A percentile compares a stretch with the other conserved stretches of the same genome.
Evolutionary conservation across 163 green algal species (phyloP).

Genomic region (Scenedesmus sp.): DNA sequence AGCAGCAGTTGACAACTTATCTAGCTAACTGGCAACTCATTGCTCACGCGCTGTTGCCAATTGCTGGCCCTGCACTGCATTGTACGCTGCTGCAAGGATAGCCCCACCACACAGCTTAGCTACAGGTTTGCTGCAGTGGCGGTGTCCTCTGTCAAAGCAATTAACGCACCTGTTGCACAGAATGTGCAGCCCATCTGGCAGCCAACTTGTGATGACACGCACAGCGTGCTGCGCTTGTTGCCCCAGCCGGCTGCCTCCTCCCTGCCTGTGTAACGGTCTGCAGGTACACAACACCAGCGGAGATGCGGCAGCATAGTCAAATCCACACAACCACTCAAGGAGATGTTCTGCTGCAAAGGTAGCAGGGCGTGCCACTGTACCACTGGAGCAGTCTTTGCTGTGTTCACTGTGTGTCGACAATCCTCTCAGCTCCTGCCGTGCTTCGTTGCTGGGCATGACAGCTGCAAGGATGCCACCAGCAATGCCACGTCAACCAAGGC

Average conservation of each 20-base stretch:
- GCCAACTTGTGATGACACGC: slow-evolving; percentile 95
- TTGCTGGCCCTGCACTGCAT: neutral
- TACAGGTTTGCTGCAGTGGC: neutral
- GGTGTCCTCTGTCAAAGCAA: neutral
- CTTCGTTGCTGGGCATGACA: no score
- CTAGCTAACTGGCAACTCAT: neutral
- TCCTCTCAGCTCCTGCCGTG: no score
- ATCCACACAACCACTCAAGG: no score
- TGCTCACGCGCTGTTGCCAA: neutral
- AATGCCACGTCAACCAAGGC: neutral
- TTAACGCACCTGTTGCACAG: slow-evolving; percentile 88
- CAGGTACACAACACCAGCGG: neutral
- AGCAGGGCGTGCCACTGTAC: no score
- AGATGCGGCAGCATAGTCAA: neutral
- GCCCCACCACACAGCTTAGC: neutral
- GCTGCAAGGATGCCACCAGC: no score
- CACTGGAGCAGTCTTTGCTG: no score
- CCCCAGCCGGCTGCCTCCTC: slow-evolving; percentile 55
- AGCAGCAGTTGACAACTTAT: neutral
- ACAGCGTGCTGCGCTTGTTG: slow-evolving; percentile 86
- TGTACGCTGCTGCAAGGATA: no score
- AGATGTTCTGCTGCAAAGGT: neutral
- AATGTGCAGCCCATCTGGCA: slow-evolving; percentile 98
- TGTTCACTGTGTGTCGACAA: no score
- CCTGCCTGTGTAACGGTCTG: slow-evolving; percentile 44